A percentile compares a stretch with the other conserved stretches of the same genome.
These are phyloP conservation scores for Perkinsus chesapeaki DNA, from an alignment of 169 alveolate genomes.

Conservation along the genomic window DNA sequence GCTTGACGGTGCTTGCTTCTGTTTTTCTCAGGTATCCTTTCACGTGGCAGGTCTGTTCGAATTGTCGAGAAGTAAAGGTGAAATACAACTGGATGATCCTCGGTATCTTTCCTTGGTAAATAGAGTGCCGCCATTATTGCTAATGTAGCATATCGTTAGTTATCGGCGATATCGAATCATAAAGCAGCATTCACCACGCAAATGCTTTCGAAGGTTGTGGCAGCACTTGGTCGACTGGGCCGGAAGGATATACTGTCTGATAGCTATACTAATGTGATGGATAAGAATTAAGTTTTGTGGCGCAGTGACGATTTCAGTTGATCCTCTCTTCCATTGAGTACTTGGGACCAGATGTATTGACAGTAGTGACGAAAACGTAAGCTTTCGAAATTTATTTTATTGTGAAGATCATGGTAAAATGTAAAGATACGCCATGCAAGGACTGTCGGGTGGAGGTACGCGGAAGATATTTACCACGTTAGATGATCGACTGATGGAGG, in stretches of 20 bases:
- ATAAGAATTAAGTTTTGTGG: background rate
- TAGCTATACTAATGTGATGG: background rate
- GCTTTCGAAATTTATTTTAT: background rate
- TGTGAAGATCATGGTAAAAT: background rate
- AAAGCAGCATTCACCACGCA: background rate
- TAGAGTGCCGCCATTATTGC: background rate
- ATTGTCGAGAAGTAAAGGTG: background rate
- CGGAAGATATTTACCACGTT: background rate
- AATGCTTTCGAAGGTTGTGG: background rate
- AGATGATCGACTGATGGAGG: background rate
- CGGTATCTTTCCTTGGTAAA: background rate
- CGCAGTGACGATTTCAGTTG: background rate
- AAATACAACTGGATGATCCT: background rate
- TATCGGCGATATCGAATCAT: background rate
- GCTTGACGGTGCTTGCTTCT: too few species aligned
- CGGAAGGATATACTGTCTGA: background rate
- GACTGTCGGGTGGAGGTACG: background rate
- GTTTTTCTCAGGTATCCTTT: background rate
- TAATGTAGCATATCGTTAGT: background rate
- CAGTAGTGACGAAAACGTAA: background rate
- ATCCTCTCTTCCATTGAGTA: background rate
- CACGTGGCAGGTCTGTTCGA: background rate
- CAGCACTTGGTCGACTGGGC: background rate
- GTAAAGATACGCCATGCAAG: background rate
- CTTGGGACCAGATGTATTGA: background rate